Base-by-base conservation (phyloP, 225 moss, liverwort and hornwort genomes). In the Ulota crispa region DNA sequence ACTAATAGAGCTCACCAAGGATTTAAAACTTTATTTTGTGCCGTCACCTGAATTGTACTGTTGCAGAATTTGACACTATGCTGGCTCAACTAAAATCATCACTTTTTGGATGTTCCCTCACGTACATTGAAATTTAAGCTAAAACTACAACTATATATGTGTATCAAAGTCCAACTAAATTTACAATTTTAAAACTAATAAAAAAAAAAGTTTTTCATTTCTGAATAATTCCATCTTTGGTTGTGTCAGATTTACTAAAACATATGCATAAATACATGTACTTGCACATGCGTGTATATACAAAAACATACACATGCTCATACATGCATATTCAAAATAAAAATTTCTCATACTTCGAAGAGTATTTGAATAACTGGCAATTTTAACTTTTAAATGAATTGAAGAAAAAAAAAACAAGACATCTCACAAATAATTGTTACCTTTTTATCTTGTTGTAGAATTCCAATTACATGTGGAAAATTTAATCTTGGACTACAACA, bases 391-490 rank as follows among this genome's bases (percentile, higher is more conserved):
- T 50, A 5, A 50, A 18, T 5, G 5, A 50, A 5, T 16, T 50
- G 15, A 50, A 16, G 13, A 9, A 45, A 10, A 8, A 37, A 24
- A 26, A 24, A 0, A 0, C n/a, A n/a, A 75, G 4, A 7, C 2
- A 3, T 30, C 41, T 28, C 0, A 3, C 10, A 23, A 69, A 19
- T 34, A 27, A 16, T 30, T 9, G 7, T 6, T 56, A 16, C 0
- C 24, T 56, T 2, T 0, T 20, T 34, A 11, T 24, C 9, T 31
- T 39, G 0, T 7, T 61, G 0, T 26, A 85, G 72, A 5, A 5
- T 85, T 20, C 81, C 81, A 68, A 78, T 85, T 53, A 65, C 85
- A 78, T 67, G 78, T 42, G 81, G 73, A 9, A 85, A 62, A 27
- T 61, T 81, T 2, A 85, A 85, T 8, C 9, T 82, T 31, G 39